Conservation (phyloP, 2,329 filamentous ascomycete species). For the Dichotomopilus funicola region DNA sequence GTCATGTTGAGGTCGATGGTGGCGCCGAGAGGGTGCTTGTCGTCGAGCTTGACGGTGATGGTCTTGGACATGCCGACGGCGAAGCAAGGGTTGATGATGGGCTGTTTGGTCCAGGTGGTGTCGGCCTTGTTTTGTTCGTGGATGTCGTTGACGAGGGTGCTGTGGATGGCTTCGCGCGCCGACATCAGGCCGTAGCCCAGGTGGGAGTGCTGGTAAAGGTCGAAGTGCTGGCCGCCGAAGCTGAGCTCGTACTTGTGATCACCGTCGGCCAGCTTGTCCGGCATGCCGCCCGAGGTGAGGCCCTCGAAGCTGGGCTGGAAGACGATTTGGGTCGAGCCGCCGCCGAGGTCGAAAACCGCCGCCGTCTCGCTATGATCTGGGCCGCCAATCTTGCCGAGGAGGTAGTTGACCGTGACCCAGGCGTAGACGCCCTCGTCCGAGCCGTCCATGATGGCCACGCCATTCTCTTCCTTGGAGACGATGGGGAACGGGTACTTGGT, state of each 20-base stretch:
- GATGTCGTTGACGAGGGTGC: slow-evolving; percentile 64
- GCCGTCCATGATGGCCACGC: slow-evolving; percentile 95
- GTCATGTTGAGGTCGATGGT: slow-evolving; percentile 74
- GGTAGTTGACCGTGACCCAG: slow-evolving; percentile 98
- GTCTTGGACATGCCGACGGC: slow-evolving; percentile 69
- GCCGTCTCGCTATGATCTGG: slow-evolving; percentile 86
- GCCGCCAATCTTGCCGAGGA: slow-evolving; percentile 93
- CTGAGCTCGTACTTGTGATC: slow-evolving; percentile 93
- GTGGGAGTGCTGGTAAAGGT: slow-evolving; percentile 96
- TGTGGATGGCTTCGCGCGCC: slow-evolving; percentile 81
- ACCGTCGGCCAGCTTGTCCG: slow-evolving; percentile 74
- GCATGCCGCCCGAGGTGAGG: slow-evolving; percentile 68
- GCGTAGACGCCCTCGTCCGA: slow-evolving; percentile 96
- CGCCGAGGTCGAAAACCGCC: slow-evolving; percentile 91
- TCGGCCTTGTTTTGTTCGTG: slow-evolving; percentile 54
- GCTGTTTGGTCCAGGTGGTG: slow-evolving; percentile 58
- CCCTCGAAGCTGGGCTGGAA: slow-evolving; percentile 91
- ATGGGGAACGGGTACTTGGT: slow-evolving; percentile 91
- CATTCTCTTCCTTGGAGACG: slow-evolving; percentile 74
- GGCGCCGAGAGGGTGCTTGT: slow-evolving; percentile 58
- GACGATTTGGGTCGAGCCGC: slow-evolving; percentile 96
- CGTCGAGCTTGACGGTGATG: slow-evolving; percentile 64
- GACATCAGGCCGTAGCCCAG: slow-evolving; percentile 95
- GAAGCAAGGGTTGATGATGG: slow-evolving; percentile 80
- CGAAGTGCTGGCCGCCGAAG: slow-evolving; percentile 86